Evolutionary conservation across 2,329 filamentous ascomycete genomes (phyloP).

Genomic region (Karstenula rhodostoma): DNA sequence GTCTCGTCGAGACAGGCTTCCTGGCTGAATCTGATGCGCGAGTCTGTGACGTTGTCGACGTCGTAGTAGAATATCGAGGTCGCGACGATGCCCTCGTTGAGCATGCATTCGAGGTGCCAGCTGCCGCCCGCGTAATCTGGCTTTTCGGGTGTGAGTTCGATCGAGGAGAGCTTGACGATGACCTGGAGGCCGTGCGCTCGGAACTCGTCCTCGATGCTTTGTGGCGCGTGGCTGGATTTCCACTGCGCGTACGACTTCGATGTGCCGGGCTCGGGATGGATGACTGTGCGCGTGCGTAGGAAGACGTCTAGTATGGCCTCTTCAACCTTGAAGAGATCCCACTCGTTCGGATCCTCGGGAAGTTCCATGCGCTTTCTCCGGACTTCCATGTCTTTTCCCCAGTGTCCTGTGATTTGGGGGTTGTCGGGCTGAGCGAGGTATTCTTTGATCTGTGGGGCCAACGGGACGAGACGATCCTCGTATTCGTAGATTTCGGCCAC

Average conservation of each 20-base stretch:
- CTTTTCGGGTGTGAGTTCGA: constrained; percentile 65
- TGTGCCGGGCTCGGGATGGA: neutral
- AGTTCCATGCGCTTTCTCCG: neutral
- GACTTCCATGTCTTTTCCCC: neutral
- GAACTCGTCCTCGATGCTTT: constrained; percentile 11
- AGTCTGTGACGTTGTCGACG: constrained; percentile 63
- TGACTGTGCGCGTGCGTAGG: neutral
- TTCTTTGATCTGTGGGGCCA: neutral
- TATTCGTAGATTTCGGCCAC: neutral
- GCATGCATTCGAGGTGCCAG: constrained; percentile 1
- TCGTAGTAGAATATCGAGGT: constrained; percentile 71
- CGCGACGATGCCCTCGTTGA: constrained; percentile 70
- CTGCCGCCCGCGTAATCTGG: constrained; percentile 54
- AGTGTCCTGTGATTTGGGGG: neutral
- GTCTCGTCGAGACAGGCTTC: constrained; percentile 23
- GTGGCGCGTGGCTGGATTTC: neutral
- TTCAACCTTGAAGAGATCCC: neutral
- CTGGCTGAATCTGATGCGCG: constrained; percentile 18
- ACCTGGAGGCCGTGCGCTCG: constrained; percentile 57
- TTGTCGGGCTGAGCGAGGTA: neutral
- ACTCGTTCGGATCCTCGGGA: neutral
- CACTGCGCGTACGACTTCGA: neutral
- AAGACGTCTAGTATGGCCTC: neutral
- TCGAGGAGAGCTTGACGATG: constrained; percentile 67
- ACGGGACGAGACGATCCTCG: neutral